Conservation (phyloP, 2,329 filamentous ascomycete genomes). For the Colletotrichum somersetense region DNA sequence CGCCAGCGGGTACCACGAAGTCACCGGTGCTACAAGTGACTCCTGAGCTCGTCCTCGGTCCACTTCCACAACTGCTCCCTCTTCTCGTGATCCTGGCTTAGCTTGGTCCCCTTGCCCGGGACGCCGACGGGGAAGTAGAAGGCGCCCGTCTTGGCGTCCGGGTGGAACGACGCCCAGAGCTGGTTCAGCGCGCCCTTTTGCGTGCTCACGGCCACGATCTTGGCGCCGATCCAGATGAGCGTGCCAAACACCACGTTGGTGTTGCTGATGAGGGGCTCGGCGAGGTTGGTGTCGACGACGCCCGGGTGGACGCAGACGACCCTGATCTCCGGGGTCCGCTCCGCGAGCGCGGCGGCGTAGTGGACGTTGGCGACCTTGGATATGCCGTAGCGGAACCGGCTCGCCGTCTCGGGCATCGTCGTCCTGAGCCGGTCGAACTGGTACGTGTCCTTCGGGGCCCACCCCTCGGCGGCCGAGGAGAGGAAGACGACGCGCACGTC, state of each 20-base stretch:
- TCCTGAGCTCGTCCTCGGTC: slow-evolving; percentile 51
- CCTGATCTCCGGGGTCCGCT: slow-evolving; percentile 47
- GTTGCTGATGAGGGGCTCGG: slow-evolving; percentile 70
- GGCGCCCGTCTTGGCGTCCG: slow-evolving; percentile 46
- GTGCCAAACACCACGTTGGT: slow-evolving; percentile 99
- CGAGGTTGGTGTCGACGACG: slow-evolving; percentile 49
- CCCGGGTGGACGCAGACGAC: slow-evolving; percentile 49
- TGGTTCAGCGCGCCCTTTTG: slow-evolving; percentile 46
- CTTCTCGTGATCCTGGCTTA: slow-evolving; percentile 46
- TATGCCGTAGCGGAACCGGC: slow-evolving; percentile 49
- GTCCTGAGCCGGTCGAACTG: slow-evolving; percentile 49
- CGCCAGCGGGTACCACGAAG: slow-evolving; percentile 5
- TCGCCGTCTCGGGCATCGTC: slow-evolving; percentile 42
- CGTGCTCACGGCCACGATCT: slow-evolving; percentile 43
- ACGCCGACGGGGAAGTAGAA: slow-evolving; percentile 53
- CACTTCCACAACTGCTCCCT: slow-evolving; percentile 52
- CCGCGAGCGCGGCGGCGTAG: slow-evolving; percentile 49
- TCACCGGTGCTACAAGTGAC: slow-evolving; percentile 20
- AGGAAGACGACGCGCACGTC: slow-evolving; percentile 50
- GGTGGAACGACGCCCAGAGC: slow-evolving; percentile 50
- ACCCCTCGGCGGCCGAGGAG: slow-evolving; percentile 46
- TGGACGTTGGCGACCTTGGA: slow-evolving; percentile 52
- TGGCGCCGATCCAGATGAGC: slow-evolving; percentile 94
- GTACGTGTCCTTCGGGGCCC: slow-evolving; percentile 46
- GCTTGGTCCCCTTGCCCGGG: slow-evolving; percentile 42